phyloP scores from a whole-genome alignment of 2,329 filamentous ascomycete species.

The Myrmaecium sp. region DNA sequence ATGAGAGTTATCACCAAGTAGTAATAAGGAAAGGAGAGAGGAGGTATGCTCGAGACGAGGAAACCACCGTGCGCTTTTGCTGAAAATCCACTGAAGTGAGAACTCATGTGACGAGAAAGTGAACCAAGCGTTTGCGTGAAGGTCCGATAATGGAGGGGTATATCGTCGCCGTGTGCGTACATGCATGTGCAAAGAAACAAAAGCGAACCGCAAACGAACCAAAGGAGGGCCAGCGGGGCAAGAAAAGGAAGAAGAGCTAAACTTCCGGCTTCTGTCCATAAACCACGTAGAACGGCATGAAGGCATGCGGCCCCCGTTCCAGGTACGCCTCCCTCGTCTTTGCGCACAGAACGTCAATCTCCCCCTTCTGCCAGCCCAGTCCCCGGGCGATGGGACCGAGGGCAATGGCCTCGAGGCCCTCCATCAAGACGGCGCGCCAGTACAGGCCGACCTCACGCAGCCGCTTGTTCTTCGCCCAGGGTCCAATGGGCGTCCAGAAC shows the following conservation, averaged over 20 bases:
- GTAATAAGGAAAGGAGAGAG: too few relatives aligned
- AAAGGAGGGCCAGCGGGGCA: too few relatives aligned
- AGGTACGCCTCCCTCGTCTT: slow-evolving; percentile 5
- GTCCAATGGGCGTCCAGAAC: slow-evolving; percentile 37
- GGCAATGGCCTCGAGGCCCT: slow-evolving; percentile 9
- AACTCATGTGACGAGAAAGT: too few relatives aligned
- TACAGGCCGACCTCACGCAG: slow-evolving; percentile 8
- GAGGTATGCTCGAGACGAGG: too few relatives aligned
- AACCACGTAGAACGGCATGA: slow-evolving; percentile 39
- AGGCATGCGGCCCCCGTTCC: slow-evolving; percentile 25
- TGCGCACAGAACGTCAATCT: slow-evolving; percentile 5
- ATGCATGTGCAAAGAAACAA: too few relatives aligned
- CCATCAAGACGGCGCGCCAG: slow-evolving; percentile 8
- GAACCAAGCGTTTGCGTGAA: too few relatives aligned
- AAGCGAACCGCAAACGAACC: too few relatives aligned
- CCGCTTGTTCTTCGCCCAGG: slow-evolving; percentile 30
- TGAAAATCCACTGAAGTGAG: too few relatives aligned
- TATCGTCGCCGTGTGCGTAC: too few relatives aligned
- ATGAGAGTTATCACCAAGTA: too few relatives aligned
- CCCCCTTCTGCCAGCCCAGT: slow-evolving; percentile 6
- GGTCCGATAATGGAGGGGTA: too few relatives aligned
- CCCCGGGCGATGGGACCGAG: slow-evolving; percentile 8
- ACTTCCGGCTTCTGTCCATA: slow-evolving; percentile 36
- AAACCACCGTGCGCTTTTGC: too few relatives aligned
- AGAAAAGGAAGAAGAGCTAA: not conserved